Conservation (phyloP, 805 yeast genomes). For the Gaillardinia entomophila region DNA sequence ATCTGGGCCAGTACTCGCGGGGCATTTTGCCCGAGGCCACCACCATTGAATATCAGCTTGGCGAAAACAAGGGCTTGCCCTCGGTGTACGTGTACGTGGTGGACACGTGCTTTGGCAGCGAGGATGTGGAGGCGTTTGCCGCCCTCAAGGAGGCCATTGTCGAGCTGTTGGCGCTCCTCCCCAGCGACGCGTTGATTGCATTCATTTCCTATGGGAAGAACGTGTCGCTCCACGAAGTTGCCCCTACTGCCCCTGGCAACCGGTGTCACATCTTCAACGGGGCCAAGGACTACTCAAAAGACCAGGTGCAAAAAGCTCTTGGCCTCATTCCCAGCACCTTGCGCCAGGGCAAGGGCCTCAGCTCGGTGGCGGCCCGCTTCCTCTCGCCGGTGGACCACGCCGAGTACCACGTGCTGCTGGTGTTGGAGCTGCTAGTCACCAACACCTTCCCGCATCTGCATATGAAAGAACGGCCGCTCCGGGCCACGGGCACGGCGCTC, state of each 20-base stretch:
- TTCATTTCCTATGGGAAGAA: conserved; percentile 55
- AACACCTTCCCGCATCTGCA: conserved; percentile 44
- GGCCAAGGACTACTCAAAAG: conserved; percentile 41
- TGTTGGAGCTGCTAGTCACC: conserved; percentile 43
- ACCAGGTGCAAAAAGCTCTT: conserved; percentile 40
- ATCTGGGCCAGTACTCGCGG: conserved; percentile 20
- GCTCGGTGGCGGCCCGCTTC: conserved; percentile 30
- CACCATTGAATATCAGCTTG: conserved; percentile 48
- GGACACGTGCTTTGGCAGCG: conserved; percentile 50
- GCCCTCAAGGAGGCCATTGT: conserved; percentile 48
- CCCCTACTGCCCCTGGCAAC: conserved; percentile 22
- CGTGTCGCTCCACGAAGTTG: conserved; percentile 52
- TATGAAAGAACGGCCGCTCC: conserved; percentile 41
- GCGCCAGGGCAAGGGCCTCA: conserved; percentile 10
- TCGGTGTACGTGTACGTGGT: conserved; percentile 50
- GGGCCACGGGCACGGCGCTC: conserved; percentile 59
- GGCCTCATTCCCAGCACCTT: conserved; percentile 35
- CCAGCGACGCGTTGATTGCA: conserved; percentile 52
- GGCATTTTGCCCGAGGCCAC: conserved; percentile 35
- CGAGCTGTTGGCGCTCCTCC: conserved; percentile 42
- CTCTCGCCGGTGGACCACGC: conserved; percentile 43
- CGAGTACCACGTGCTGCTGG: conserved; percentile 45
- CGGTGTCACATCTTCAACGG: conserved; percentile 49
- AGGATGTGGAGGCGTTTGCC: conserved; percentile 37
- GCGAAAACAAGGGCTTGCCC: conserved; percentile 33